phyloP scores from a whole-genome alignment of 768 basidiomycete genomes.

The Kondoa malvinella region DNA sequence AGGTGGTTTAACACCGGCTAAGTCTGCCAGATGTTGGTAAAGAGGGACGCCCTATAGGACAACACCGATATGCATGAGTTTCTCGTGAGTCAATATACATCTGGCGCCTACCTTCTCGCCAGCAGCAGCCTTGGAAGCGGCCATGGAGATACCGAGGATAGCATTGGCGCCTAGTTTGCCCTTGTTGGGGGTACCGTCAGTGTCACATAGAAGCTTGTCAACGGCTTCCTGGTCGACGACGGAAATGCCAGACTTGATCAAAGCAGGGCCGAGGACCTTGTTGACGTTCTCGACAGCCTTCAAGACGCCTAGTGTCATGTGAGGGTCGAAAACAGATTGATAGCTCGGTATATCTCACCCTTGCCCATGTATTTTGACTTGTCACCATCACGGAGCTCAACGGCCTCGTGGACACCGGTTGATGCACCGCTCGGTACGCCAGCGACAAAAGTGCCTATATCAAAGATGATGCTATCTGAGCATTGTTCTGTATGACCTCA shows the following conservation, averaged over 20 bases:
- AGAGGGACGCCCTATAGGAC: conserved; percentile 54
- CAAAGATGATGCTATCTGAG: conserved; percentile 69
- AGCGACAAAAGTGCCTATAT: conserved; percentile 79
- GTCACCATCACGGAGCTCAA: conserved; percentile 94
- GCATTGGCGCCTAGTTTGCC: conserved; percentile 98
- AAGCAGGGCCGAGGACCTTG: conserved; percentile 65
- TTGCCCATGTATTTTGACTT: conserved; percentile 87
- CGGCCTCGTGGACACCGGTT: conserved; percentile 93
- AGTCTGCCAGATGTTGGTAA: conserved; percentile 88
- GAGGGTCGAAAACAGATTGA: conserved; percentile 1
- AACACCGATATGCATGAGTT: neutral
- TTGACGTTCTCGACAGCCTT: conserved; percentile 95
- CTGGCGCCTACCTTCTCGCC: conserved; percentile 50
- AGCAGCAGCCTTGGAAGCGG: conserved; percentile 79
- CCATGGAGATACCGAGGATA: conserved; percentile 95
- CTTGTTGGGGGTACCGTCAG: conserved; percentile 95
- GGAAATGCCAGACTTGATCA: conserved; percentile 64
- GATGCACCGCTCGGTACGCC: conserved; percentile 97
- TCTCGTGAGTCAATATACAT: neutral
- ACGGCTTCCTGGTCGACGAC: conserved; percentile 87
- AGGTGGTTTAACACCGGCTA: conserved; percentile 86
- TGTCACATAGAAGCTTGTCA: conserved; percentile 94
- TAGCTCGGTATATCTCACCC: conserved; percentile 39
- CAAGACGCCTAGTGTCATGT: conserved; percentile 47
- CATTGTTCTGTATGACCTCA: neutral